Evolutionary conservation across 1,284 basidiomycete species (phyloP).

Genomic region (Ceratobasidium sp.): DNA sequence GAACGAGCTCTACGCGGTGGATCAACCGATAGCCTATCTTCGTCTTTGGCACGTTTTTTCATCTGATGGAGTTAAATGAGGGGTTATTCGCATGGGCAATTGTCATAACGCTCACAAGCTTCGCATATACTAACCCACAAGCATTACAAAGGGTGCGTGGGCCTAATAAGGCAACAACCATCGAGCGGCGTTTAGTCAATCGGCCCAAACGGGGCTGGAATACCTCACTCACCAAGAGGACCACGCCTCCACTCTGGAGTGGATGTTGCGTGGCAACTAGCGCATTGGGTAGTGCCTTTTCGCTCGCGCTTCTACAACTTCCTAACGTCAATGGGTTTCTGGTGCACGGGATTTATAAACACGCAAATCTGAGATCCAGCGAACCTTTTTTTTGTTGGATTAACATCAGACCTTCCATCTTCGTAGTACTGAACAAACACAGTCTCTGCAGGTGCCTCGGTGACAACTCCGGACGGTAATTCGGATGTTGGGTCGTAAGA

Average conservation of each 20-base stretch:
- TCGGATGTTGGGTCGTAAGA: not conserved
- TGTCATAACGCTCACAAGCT: constrained; percentile 60
- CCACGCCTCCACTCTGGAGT: constrained; percentile 84
- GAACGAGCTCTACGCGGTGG: constrained; percentile 17
- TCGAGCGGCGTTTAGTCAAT: constrained; percentile 36
- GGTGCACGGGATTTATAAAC: constrained; percentile 12
- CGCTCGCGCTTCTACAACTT: constrained; percentile 35
- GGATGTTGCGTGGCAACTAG: constrained; percentile 80
- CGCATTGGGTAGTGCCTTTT: constrained; percentile 63
- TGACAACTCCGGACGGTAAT: constrained; percentile 18
- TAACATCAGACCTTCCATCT: constrained; percentile 17
- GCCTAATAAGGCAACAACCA: constrained; percentile 52
- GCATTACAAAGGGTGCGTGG: constrained; percentile 78
- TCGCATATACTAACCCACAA: constrained; percentile 79
- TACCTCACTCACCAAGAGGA: constrained; percentile 66
- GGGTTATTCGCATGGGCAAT: not conserved
- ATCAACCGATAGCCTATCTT: constrained; percentile 8
- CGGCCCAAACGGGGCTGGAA: constrained; percentile 38
- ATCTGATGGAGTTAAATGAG: not conserved
- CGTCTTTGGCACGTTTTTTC: constrained; percentile 34
- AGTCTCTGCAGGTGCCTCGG: constrained; percentile 10
- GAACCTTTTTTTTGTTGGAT: constrained; percentile 34
- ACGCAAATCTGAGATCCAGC: constrained; percentile 9
- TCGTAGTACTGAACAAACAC: constrained; percentile 34
- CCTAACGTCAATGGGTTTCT: constrained; percentile 28